Evolutionary conservation across 768 basidiomycete genomes (phyloP), one percentile per base, ranked within the genome.

Genomic region (Psilocybe cyanescens): DNA sequence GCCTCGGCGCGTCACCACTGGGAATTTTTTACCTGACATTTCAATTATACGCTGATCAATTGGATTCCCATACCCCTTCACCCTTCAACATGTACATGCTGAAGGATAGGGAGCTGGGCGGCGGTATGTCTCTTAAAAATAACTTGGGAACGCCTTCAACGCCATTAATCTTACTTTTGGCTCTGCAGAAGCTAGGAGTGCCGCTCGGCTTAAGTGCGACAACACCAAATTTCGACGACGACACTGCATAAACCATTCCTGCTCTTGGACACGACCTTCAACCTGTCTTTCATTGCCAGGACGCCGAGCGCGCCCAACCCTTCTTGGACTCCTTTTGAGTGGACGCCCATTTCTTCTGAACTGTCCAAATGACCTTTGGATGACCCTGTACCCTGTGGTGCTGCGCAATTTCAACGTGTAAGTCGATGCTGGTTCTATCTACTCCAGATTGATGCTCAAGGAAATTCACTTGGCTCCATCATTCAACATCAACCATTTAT

Each of bases 41-140:
- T 56, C 30, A 56, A 29, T 45, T 56, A 56, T 56, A 45, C 24
- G 55, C 5, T 41, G 30, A 56, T 53, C 41, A 24, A 56, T 56
- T 41, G 45, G 5, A 28, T 56, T 30, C 41, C 41, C 44, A 24
- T 30, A 46, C 39, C 8, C 14, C 31, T 44, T 11, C 19, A 56
- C 29, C 39, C 44, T 55, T 55, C 39, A 44, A 44, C 17, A 28
- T 44, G 11, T n/a, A 8, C 19, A 24, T 51, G 17, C 24, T 24
- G 24, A 24, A 30, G 31, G 28, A 12, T 53, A 4, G 16, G 39
- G 17, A 19, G 16, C 12, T 53, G 51, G 51, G 51, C 51, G 51
- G 37, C 11, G n/a, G 29, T 44, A 30, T 51, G 50, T 51, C 50
- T 14, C n/a, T 55, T 19, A 12, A 39, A 54, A 33, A 51, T 45